Conservation (phyloP, 306 rosid species). For the Gastrolobium villosum region DNA sequence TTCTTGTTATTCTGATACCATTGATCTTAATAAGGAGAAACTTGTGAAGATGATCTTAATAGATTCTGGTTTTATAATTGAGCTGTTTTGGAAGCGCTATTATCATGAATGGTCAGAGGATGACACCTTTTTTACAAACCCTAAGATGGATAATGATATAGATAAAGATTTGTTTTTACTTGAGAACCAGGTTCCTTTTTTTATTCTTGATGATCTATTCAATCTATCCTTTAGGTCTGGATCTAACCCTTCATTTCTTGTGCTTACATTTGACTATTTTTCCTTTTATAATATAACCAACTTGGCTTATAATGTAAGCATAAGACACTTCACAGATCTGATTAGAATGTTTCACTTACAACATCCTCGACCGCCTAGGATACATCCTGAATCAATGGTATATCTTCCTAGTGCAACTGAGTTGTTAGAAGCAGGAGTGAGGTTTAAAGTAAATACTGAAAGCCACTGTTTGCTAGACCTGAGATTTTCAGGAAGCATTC, state of each 20-base stretch:
- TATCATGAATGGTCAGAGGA: not conserved
- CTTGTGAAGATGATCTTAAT: conserved; percentile 44
- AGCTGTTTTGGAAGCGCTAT: conserved; percentile 3
- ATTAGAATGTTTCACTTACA: too few relatives aligned
- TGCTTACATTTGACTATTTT: not conserved
- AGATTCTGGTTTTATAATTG: conserved; percentile 45
- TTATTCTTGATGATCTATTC: conserved; percentile 22
- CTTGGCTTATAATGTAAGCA: too few relatives aligned
- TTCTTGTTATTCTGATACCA: not conserved
- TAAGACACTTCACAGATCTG: too few relatives aligned
- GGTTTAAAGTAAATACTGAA: too few relatives aligned
- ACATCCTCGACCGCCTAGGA: too few relatives aligned
- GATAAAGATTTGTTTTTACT: conserved; percentile 43
- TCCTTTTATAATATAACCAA: too few relatives aligned
- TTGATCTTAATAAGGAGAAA: not conserved
- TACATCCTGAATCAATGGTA: too few relatives aligned
- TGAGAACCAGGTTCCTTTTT: conserved; percentile 50
- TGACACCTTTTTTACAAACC: conserved; percentile 7
- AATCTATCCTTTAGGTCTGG: not conserved
- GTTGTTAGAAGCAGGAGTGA: too few relatives aligned
- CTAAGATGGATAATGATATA: conserved; percentile 13
- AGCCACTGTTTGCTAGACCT: too few relatives aligned
- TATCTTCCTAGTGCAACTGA: too few relatives aligned
- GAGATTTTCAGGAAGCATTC: too few relatives aligned
- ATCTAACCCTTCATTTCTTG: conserved; percentile 18